These are phyloP conservation scores for Paracamarosporium sp. DNA, from an alignment of 2,329 filamentous ascomycete genomes.

Conservation along the genomic window DNA sequence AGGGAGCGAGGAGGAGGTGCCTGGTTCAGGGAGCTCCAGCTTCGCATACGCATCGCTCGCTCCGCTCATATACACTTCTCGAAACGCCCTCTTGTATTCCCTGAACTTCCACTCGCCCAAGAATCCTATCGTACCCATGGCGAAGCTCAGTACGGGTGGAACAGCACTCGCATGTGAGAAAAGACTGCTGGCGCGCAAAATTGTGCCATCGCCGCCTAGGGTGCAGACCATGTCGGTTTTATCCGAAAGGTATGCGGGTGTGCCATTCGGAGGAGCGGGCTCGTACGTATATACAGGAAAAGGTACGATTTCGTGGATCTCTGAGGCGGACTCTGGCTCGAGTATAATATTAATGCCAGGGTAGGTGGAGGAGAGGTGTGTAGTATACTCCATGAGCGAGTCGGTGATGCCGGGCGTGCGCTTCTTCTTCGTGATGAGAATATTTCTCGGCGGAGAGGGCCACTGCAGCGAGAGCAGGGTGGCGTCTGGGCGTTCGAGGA, in stretches of 20 bases:
- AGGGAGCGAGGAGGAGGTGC: slow-evolving; percentile 70
- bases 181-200: slow-evolving; percentile 82
- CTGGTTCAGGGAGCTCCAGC: slow-evolving; percentile 74
- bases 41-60: slow-evolving; percentile 58
- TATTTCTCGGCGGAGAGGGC: slow-evolving; percentile 71
- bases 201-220: slow-evolving; percentile 91
- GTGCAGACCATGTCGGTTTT: slow-evolving; percentile 91
- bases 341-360: slow-evolving; percentile 82
- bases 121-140: slow-evolving; percentile 95
- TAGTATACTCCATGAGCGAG: slow-evolving; percentile 65
- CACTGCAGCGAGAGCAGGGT: slow-evolving; percentile 71
- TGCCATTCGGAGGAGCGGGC: slow-evolving; percentile 37
- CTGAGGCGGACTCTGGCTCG: slow-evolving; percentile 75
- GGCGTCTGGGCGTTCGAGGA: slow-evolving; percentile 61
- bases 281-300: slow-evolving; percentile 65
- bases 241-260: slow-evolving; percentile 61
- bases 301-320: slow-evolving; percentile 72
- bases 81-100: slow-evolving; percentile 90
- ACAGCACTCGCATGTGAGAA: slow-evolving; percentile 84
- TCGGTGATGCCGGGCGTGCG: slow-evolving; percentile 61
- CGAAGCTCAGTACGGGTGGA: slow-evolving; percentile 91
- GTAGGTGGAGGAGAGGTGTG: slow-evolving; percentile 80
- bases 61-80: slow-evolving; percentile 89
- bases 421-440: slow-evolving; percentile 73
- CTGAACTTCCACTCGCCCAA: slow-evolving; percentile 95